A percentile compares a stretch with the other conserved stretches of the same genome.
These are phyloP conservation scores for Pseudovirgaria hyperparasitica DNA, from an alignment of 2,329 filamentous ascomycete genomes.

Conservation along the genomic window DNA sequence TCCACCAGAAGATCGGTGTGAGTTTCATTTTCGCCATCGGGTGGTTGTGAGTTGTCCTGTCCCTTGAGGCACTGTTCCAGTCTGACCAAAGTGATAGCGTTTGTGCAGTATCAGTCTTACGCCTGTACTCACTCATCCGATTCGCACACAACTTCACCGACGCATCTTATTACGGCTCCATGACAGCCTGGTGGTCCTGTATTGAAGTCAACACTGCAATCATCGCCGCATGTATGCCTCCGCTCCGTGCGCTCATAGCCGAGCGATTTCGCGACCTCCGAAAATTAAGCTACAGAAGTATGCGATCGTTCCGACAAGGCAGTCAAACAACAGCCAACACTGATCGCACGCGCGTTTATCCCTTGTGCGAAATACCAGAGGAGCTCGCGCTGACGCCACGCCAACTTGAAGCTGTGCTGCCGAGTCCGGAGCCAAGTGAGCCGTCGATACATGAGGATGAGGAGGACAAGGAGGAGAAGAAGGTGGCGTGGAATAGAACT, in stretches of 20 bases:
- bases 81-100: constrained; percentile 1
- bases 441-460: too few relatives aligned
- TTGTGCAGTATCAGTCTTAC: constrained; percentile 4
- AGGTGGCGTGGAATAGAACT: too few relatives aligned
- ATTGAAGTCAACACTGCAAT: constrained; percentile 5
- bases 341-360: too few relatives aligned
- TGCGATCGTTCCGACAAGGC: too few relatives aligned
- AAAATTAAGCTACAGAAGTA: too few relatives aligned
- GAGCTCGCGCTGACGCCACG: too few relatives aligned
- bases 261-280: too few relatives aligned
- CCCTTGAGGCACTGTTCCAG: background rate
- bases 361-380: too few relatives aligned
- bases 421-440: too few relatives aligned
- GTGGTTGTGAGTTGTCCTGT: constrained; percentile 10
- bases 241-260: constrained; percentile 4
- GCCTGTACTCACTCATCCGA: constrained; percentile 1
- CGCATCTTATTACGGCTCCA: constrained; percentile 2
- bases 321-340: too few relatives aligned
- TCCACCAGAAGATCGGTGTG: constrained; percentile 15
- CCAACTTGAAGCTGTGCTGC: too few relatives aligned
- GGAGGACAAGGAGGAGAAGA: too few relatives aligned
- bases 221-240: constrained; percentile 3
- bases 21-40: constrained; percentile 17
- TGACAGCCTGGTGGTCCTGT: constrained; percentile 3
- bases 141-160: constrained; percentile 2